These are phyloP conservation scores for Phytopythium chamaehyphon DNA, from an alignment of 352 stramenopile species.

Conservation along the genomic window DNA sequence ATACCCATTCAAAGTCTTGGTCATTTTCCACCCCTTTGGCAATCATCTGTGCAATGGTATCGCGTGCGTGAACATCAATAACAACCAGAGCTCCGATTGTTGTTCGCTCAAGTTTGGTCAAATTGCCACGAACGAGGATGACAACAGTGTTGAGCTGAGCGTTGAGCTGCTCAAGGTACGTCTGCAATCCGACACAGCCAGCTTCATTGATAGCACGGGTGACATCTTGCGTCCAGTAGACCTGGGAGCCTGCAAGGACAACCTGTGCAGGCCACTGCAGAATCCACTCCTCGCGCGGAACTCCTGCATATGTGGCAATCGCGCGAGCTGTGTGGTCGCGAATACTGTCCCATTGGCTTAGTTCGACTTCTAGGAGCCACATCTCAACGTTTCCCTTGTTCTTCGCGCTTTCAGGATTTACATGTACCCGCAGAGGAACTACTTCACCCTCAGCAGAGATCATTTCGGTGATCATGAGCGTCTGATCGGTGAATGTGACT, in stretches of 20 bases:
- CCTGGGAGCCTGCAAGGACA: slow-evolving; percentile 88
- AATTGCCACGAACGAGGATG: slow-evolving; percentile 87
- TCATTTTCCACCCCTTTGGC: slow-evolving; percentile 84
- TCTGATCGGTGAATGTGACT: slow-evolving; percentile 86
- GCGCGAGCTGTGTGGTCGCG: slow-evolving; percentile 88
- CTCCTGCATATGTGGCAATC: slow-evolving; percentile 79
- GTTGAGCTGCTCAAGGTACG: slow-evolving; percentile 85
- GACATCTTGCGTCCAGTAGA: slow-evolving; percentile 94
- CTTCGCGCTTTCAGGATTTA: slow-evolving; percentile 88
- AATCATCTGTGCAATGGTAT: slow-evolving; percentile 92
- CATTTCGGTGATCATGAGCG: slow-evolving; percentile 93
- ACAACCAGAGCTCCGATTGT: slow-evolving; percentile 92
- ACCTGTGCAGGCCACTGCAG: slow-evolving; percentile 94
- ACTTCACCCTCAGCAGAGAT: slow-evolving; percentile 91
- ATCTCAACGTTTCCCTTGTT: slow-evolving; percentile 96
- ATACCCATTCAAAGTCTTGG: slow-evolving; percentile 93
- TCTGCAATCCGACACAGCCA: slow-evolving; percentile 62
- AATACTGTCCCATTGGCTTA: slow-evolving; percentile 89
- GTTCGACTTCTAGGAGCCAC: slow-evolving; percentile 92
- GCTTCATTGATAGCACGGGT: slow-evolving; percentile 77
- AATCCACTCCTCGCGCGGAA: slow-evolving; percentile 87
- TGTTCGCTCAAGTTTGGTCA: slow-evolving; percentile 90
- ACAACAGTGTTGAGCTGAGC: slow-evolving; percentile 87
- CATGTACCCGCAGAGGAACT: slow-evolving; percentile 72
- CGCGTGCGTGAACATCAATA: slow-evolving; percentile 91